A percentile compares a stretch with the other conserved stretches of the same genome.
These are phyloP conservation scores for Casuarina equisetifolia DNA, from an alignment of 306 rosid genomes.

Conservation along the genomic window DNA sequence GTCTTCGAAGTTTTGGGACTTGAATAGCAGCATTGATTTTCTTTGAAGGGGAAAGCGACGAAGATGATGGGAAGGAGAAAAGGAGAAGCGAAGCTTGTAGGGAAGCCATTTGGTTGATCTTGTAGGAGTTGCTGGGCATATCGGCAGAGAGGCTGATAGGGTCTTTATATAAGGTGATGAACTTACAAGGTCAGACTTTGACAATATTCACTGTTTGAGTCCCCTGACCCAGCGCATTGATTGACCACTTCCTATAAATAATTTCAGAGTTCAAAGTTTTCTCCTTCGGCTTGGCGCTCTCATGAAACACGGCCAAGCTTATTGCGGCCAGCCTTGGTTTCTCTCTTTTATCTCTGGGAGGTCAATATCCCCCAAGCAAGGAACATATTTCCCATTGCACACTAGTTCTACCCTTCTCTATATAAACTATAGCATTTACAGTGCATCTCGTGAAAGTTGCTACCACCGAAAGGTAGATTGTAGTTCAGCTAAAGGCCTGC, in stretches of 20 bases:
- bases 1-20: slow-evolving; percentile 31
- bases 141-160: too few species aligned
- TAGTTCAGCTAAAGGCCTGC: too few species aligned
- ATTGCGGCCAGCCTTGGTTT: background rate
- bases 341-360: background rate
- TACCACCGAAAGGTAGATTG: too few species aligned
- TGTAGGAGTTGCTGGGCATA: background rate
- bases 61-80: slow-evolving; percentile 10
- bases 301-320: background rate
- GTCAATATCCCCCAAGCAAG: background rate
- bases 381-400: background rate
- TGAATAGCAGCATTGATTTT: slow-evolving; percentile 34
- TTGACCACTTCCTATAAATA: too few species aligned
- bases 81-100: background rate
- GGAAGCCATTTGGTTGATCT: background rate
- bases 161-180: too few species aligned
- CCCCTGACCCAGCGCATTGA: too few species aligned
- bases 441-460: background rate
- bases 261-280: background rate
- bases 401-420: background rate
- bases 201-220: too few species aligned
- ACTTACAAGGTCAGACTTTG: too few species aligned
- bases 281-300: background rate
- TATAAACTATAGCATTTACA: background rate
- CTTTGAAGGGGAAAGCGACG: slow-evolving; percentile 29